phyloP scores from a whole-genome alignment of 768 basidiomycete genomes.

The Terana coerulea region DNA sequence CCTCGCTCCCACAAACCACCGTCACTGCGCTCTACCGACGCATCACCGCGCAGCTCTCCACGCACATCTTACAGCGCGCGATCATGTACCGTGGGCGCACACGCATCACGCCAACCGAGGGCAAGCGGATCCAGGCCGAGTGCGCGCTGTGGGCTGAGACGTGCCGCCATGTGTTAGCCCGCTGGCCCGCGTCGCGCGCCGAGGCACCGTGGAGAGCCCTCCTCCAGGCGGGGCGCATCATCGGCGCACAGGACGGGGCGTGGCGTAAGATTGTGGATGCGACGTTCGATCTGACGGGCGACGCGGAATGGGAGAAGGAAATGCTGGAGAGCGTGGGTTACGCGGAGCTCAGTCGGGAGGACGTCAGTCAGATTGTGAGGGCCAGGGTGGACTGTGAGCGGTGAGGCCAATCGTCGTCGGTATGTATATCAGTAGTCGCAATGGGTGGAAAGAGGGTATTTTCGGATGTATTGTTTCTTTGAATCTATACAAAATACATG shows the following conservation, averaged over 20 bases:
- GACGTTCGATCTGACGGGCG: conserved; percentile 40
- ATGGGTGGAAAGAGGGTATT: too few species aligned
- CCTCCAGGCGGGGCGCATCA: conserved; percentile 63
- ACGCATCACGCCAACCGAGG: conserved; percentile 54
- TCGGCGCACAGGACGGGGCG: conserved; percentile 53
- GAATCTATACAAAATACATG: conserved; percentile 1
- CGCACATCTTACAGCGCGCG: conserved; percentile 80
- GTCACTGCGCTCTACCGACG: conserved; percentile 70
- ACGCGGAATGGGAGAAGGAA: conserved; percentile 49
- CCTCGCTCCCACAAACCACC: conserved; percentile 54
- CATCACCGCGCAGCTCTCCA: conserved; percentile 63
- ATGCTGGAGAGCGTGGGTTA: conserved; percentile 52
- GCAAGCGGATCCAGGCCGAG: conserved; percentile 62
- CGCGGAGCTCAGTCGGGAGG: conserved; percentile 59
- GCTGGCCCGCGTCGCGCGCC: conserved; percentile 42
- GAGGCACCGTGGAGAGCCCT: conserved; percentile 77
- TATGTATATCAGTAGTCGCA: too few species aligned
- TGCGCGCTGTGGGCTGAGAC: conserved; percentile 83
- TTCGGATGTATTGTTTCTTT: not conserved
- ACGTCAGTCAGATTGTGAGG: conserved; percentile 55
- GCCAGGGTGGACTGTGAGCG: conserved; percentile 36
- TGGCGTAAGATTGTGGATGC: conserved; percentile 45
- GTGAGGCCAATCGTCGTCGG: not conserved
- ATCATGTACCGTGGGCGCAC: conserved; percentile 73
- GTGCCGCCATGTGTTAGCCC: conserved; percentile 54